These are phyloP conservation scores for Trichosporon sp. DNA, from an alignment of 1,284 basidiomycete species.

Conservation along the genomic window DNA sequence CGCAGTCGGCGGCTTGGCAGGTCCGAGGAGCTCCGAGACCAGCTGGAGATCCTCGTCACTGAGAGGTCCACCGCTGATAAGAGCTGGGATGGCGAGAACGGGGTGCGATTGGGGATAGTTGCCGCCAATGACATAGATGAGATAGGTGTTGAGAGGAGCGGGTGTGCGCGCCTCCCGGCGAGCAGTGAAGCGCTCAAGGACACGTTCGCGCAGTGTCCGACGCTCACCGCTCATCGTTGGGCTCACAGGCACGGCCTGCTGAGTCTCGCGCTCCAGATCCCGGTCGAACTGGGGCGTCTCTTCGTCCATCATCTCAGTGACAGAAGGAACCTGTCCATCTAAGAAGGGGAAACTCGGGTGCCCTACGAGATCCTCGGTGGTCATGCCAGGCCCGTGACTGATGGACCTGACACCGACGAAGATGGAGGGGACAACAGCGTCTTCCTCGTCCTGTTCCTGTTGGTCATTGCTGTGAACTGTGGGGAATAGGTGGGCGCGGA, in stretches of 20 bases:
- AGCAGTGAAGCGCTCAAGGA: constrained; percentile 19
- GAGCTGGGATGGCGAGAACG: constrained; percentile 68
- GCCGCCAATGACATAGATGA: constrained; percentile 54
- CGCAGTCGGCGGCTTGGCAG: constrained; percentile 59
- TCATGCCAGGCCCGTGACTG: constrained; percentile 31
- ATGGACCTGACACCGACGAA: constrained; percentile 45
- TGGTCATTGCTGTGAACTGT: constrained; percentile 19
- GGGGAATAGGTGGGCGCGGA: constrained; percentile 47
- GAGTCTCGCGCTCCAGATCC: constrained; percentile 10
- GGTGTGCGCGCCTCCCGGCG: constrained; percentile 9
- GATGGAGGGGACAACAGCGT: constrained; percentile 40
- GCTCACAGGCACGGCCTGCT: background rate
- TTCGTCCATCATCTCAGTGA: background rate
- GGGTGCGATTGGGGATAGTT: constrained; percentile 82
- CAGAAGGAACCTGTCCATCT: constrained; percentile 29
- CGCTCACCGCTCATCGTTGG: constrained; percentile 1
- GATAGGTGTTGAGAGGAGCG: constrained; percentile 36
- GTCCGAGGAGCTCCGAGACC: constrained; percentile 55
- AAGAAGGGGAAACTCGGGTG: constrained; percentile 41
- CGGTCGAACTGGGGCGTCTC: constrained; percentile 8
- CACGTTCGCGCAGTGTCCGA: constrained; percentile 27
- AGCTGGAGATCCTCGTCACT: constrained; percentile 61
- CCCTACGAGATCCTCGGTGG: constrained; percentile 35
- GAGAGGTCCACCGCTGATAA: constrained; percentile 54
- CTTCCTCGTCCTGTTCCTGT: constrained; percentile 6